Conservation (phyloP, 2,329 filamentous ascomycete species). For the Apiospora pterosperma region DNA sequence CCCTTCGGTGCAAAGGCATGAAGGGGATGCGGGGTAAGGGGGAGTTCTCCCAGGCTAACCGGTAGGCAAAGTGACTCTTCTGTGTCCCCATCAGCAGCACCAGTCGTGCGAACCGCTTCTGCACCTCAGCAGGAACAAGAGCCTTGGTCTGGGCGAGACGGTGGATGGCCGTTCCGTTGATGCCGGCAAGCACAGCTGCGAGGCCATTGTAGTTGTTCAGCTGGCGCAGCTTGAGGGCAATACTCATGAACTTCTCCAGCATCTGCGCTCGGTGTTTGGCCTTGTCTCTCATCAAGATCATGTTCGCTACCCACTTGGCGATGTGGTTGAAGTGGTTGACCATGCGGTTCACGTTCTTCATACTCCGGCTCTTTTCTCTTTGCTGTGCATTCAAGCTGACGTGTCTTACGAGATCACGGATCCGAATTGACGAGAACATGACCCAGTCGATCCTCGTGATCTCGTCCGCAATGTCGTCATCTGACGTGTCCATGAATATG, state of each 20-base stretch:
- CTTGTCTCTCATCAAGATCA: conserved; percentile 88
- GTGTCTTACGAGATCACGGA: conserved; percentile 88
- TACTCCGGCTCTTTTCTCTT: conserved; percentile 70
- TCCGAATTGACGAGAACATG: conserved; percentile 92
- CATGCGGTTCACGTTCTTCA: conserved; percentile 91
- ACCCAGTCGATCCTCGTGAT: conserved; percentile 96
- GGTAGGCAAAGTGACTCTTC: conserved; percentile 90
- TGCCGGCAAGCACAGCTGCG: conserved; percentile 88
- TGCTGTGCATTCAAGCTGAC: conserved; percentile 72
- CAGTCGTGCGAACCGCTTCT: conserved; percentile 83
- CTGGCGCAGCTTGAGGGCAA: conserved; percentile 81
- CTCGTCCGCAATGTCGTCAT: conserved; percentile 85
- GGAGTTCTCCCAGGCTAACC: conserved; percentile 96
- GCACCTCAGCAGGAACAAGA: conserved; percentile 66
- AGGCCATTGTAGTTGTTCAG: conserved; percentile 97
- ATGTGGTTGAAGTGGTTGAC: conserved; percentile 89
- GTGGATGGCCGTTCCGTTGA: conserved; percentile 84
- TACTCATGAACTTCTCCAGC: conserved; percentile 92
- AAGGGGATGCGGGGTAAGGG: conserved; percentile 88
- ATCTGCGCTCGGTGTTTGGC: conserved; percentile 89
- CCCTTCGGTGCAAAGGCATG: conserved; percentile 82
- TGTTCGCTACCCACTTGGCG: conserved; percentile 77
- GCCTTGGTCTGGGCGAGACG: conserved; percentile 77
- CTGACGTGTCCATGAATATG: conserved; percentile 80
- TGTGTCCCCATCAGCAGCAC: conserved; percentile 91